Conservation (phyloP, 2,329 filamentous ascomycete genomes). For the Hysterium pulicare region DNA sequence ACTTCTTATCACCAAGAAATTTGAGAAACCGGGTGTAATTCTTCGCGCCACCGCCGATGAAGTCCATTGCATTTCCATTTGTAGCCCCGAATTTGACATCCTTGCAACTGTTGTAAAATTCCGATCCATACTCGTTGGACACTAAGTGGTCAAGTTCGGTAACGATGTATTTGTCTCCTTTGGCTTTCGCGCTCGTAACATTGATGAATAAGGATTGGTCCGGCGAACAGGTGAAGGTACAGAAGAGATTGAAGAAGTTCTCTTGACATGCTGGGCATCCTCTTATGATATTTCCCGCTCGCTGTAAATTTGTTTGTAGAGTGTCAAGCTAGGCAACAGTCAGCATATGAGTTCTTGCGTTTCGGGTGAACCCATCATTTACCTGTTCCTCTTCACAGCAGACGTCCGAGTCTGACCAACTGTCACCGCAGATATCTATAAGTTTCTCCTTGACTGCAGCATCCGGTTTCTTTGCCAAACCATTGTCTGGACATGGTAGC, state of each 20-base stretch:
- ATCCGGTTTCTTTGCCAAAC: conserved; percentile 69
- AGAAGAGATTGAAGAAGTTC: conserved; percentile 98
- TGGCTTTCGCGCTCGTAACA: conserved; percentile 70
- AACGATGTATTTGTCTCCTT: conserved; percentile 63
- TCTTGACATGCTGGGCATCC: conserved; percentile 95
- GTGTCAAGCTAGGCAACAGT: conserved; percentile 60
- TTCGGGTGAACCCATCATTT: conserved; percentile 13
- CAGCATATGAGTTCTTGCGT: background rate
- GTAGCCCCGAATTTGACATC: conserved; percentile 97
- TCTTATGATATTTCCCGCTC: conserved; percentile 83
- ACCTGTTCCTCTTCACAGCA: conserved; percentile 84
- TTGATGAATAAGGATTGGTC: conserved; percentile 96
- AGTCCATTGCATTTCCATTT: conserved; percentile 88
- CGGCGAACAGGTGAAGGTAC: conserved; percentile 96
- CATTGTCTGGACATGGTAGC: conserved; percentile 91
- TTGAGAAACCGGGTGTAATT: conserved; percentile 84
- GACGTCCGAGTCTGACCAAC: conserved; percentile 80
- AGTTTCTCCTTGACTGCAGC: conserved; percentile 71
- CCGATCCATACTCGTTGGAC: conserved; percentile 75
- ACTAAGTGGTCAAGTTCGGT: conserved; percentile 89
- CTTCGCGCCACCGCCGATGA: conserved; percentile 93
- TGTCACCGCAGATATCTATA: conserved; percentile 77
- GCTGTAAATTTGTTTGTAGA: conserved; percentile 79
- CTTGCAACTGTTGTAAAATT: conserved; percentile 96
- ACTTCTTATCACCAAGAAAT: conserved; percentile 89